phyloP scores from a whole-genome alignment of 352 stramenopile species.

The Phytopythium vexans region DNA sequence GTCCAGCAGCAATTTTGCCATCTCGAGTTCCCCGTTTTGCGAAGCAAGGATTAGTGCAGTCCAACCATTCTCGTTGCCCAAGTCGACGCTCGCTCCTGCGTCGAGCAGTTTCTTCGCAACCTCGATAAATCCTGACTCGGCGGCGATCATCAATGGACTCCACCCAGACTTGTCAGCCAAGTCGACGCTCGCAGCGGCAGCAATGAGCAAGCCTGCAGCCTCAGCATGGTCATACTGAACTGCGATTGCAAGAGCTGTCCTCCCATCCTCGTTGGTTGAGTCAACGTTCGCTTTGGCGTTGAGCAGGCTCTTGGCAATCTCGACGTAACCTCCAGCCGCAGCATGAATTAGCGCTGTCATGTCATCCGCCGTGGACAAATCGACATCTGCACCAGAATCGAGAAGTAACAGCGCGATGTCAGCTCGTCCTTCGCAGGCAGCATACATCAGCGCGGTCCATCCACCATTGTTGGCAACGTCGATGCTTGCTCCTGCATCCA shows the following conservation, averaged over 20 bases:
- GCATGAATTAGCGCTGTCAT: slow-evolving; percentile 7
- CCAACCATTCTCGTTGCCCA: slow-evolving; percentile 2
- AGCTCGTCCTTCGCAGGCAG: background rate
- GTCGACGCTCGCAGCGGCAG: background rate
- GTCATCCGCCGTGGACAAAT: slow-evolving; percentile 1
- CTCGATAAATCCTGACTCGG: background rate
- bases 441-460: background rate
- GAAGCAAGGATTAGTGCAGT: slow-evolving; percentile 1
- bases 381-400: slow-evolving; percentile 7
- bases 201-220: slow-evolving; percentile 3
- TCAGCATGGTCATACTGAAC: background rate
- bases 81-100: background rate
- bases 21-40: background rate
- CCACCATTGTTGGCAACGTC: background rate
- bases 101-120: slow-evolving; percentile 3
- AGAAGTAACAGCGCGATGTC: slow-evolving; percentile 7
- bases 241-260: slow-evolving; percentile 1
- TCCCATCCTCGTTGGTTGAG: background rate
- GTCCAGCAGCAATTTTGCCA: background rate
- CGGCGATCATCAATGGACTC: slow-evolving; percentile 1
- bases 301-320: slow-evolving; percentile 1
- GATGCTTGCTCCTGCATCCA: too few relatives aligned
- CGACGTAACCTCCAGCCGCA: background rate
- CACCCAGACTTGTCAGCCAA: slow-evolving; percentile 2
- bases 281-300: slow-evolving; percentile 3